Evolutionary conservation across 1,139 yeast genomes (phyloP), one percentile per base, ranked within the genome.

Genomic region (Suhomyces taliae): DNA sequence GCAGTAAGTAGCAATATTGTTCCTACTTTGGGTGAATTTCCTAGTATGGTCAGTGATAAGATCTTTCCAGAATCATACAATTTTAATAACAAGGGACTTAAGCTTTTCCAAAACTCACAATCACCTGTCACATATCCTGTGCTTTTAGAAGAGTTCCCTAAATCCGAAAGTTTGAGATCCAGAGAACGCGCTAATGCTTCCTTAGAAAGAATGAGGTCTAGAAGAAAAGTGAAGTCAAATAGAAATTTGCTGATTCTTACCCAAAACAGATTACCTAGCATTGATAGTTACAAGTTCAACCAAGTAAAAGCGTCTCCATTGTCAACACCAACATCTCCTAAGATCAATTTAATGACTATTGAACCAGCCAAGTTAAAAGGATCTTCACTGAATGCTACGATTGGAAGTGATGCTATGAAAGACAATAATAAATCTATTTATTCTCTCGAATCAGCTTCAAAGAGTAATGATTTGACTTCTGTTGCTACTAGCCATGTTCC

Each of bases 141-240:
- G 8, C 65, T 64, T 45, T 50, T 64, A 19, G 70, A 66, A 26
- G 74, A 69, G 15, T 55, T 58, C 12, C 71, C 74, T 6, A 61
- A 60, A 36, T 53, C 66, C 2, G 70, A 64, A 27, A 66, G 62
- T 40, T 54, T 66, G 6, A 67, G 82, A 49, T 81, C 85, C 6
- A 72, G 75, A 37, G 88, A 82, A 53, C 68, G 88, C 53, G 88
- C 88, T 0, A 83, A 82, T 59, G 88, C 88, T 0, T 82, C 87
- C 0, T 64, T 85, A 37, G 76, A 81, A 50, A 70, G 90, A 62
- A 82, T 84, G 76, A 74, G 81, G 51, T 79, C 81, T 35, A 69
- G 87, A 50, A 66, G 88, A 48, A 76, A 76, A 57, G 80, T 83
- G 47, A 80, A 76, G 55, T 74, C 81, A 34, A 67, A 72, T 11